phyloP scores from a whole-genome alignment of 2,329 filamentous ascomycete genomes.

The Madurella mycetomatis region DNA sequence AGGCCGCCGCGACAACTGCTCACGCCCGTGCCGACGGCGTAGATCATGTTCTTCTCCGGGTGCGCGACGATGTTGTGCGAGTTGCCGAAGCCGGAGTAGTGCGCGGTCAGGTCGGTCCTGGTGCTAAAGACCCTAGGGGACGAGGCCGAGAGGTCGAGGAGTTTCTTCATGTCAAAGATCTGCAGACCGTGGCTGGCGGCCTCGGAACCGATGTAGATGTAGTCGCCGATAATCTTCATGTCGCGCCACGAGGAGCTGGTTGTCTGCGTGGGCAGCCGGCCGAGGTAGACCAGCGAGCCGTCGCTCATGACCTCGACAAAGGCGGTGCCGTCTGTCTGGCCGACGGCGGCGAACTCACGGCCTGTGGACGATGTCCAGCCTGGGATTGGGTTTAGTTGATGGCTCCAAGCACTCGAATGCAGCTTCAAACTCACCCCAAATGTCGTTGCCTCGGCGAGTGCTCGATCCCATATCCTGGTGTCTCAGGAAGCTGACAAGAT shows the following conservation, averaged over 20 bases:
- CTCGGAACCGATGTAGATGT: slow-evolving; percentile 38
- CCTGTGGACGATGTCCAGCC: slow-evolving; percentile 50
- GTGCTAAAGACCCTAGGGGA: slow-evolving; percentile 16
- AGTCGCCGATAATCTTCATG: slow-evolving; percentile 40
- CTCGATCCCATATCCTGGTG: slow-evolving; percentile 16
- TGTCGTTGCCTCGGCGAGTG: slow-evolving; percentile 13
- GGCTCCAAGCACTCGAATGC: no score
- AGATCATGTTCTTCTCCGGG: slow-evolving; percentile 31
- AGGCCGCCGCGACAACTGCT: slow-evolving; percentile 49
- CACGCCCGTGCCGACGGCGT: slow-evolving; percentile 44
- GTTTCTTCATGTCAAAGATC: slow-evolving; percentile 59
- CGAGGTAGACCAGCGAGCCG: slow-evolving; percentile 50
- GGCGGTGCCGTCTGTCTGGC: slow-evolving; percentile 50
- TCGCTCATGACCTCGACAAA: slow-evolving; percentile 49
- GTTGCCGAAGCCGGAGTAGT: slow-evolving; percentile 16
- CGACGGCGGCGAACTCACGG: slow-evolving; percentile 51
- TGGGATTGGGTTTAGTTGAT: background rate
- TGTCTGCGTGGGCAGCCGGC: slow-evolving; percentile 45
- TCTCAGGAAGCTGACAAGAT: slow-evolving; percentile 13
- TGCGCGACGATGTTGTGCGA: slow-evolving; percentile 20
- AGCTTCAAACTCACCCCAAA: slow-evolving; percentile 9
- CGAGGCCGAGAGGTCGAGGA: slow-evolving; percentile 43
- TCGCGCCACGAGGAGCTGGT: slow-evolving; percentile 49
- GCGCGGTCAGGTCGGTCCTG: slow-evolving; percentile 12
- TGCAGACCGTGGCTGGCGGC: slow-evolving; percentile 53